Base-by-base conservation (phyloP, 2,329 filamentous ascomycete genomes). In the Pseudovirgaria hyperparasitica region DNA sequence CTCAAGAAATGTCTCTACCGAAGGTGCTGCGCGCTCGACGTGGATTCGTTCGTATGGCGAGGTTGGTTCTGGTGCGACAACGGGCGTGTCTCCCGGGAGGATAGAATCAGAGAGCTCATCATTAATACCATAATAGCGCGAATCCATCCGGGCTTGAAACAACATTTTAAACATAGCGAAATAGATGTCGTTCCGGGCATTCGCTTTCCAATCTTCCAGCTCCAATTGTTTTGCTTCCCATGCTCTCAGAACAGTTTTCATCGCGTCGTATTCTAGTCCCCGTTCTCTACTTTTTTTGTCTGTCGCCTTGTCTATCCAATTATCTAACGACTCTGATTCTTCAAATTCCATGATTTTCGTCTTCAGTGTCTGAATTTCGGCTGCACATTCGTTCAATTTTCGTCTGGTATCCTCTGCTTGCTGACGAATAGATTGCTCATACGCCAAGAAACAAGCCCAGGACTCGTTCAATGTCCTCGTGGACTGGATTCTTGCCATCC, bases 31-130 rank as follows among this genome's bases (percentile, higher is more conserved):
- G 22, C 72, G 55, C n/a, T 70, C 62, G 20, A 71, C 65, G 37
- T 70, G 70, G 31, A 80, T 77, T 29, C 74, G 70, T n/a, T 74
- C 65, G 32, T 78, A 41, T 63, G 65, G 48, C 63, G 80, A 48
- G 29, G 70, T 62, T 12, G 73, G 54, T 12, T 71, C 61, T 5
- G 68, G 57, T 22, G 61, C 51, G 7, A 67, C 55, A 41, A 75
- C 70, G 31, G 50, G 59, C 20, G 57, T 58, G 38, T 81, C 76
- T 9, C 78, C 78, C 5, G 76, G 71, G 2, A 70, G 43, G 9
- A 60, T 9, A 19, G 16, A 15, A 23, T 30, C 16, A 11, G 19
- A n/a, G n/a, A n/a, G n/a, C n/a, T n/a, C n/a, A n/a, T n/a, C n/a
- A 16, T 21, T 26, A 14, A 16, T n/a, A 17, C 22, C 7, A 14